Base-by-base conservation (phyloP, 1,139 yeast genomes). In the Geotrichum histeridarum region DNA sequence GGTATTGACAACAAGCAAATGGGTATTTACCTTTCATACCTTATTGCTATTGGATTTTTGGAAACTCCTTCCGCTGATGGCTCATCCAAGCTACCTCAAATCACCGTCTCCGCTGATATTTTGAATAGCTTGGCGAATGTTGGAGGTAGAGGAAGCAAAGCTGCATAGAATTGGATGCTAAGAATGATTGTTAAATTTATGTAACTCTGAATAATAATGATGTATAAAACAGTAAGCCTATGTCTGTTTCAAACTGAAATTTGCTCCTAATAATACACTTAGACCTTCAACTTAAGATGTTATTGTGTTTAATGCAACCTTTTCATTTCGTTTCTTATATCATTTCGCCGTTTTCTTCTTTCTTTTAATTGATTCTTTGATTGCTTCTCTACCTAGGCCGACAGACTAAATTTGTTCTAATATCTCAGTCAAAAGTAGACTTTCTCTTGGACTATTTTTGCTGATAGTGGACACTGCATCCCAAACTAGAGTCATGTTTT, bases 1-100 rank as follows among this genome's bases (percentile, higher is more conserved):
- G 97, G 97, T 46, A 86, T 90, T 12, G 82, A 82, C 54, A 67
- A 71, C 31, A 75, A 77, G 33, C 84, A 82, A 62, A 75, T 89
- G 74, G 91, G 94, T 41, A 71, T 81, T 49, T 93, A 91, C 70
- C 77, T 91, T 59, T 77, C 95, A 33, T 93, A 90, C 72, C 78
- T 94, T 70, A 77, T 81, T 57, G 81, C 82, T 63, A 82, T 85
- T 63, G 95, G 95, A 0, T 93, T 86, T 73, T 76, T 93, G 67
- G 84, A 86, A 49, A 66, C 75, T 27, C 90, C 95, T 50, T 64
- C 76, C 1, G 62, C 63, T 0, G 54, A 63, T 12, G 83, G 81
- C 2, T 67, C 66, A 49, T 59, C 67, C 43, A 54, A 68, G 12
- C 75, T 93, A 58, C 96, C 97, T 8, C 73, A 74, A 18, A 70